Evolutionary conservation across 208 protist species (phyloP).

Genomic region (Sergeia podlipaevii): DNA sequence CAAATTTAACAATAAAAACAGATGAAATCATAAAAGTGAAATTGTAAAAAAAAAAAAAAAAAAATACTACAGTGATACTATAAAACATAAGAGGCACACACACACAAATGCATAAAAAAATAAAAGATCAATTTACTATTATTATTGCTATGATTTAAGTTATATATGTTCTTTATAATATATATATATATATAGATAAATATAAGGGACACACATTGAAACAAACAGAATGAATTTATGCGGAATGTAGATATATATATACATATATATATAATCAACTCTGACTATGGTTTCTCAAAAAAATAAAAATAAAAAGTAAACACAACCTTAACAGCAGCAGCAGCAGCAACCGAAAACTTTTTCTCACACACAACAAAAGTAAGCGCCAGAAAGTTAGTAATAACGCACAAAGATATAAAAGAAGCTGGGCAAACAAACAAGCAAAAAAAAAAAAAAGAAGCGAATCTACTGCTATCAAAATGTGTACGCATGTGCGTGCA

Average conservation of each 20-base stretch:
- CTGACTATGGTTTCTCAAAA: too few relatives aligned
- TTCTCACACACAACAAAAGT: background rate
- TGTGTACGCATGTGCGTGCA: too few relatives aligned
- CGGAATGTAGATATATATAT: background rate
- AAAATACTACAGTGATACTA: background rate
- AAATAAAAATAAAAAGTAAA: background rate
- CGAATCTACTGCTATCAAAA: background rate
- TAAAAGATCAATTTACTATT: conserved; percentile 6
- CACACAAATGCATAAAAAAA: background rate
- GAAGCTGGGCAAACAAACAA: background rate
- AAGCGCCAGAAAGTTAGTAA: conserved; percentile 3
- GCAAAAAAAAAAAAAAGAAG: background rate
- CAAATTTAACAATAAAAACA: too few relatives aligned
- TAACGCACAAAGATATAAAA: background rate
- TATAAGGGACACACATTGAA: conserved; percentile 1
- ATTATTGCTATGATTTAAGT: background rate
- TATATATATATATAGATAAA: conserved; percentile 5
- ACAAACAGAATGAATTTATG: conserved; percentile 1
- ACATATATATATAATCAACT: too few relatives aligned
- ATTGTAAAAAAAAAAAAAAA: background rate
- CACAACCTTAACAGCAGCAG: background rate
- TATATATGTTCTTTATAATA: background rate
- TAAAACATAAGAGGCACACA: background rate
- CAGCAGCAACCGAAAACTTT: background rate
- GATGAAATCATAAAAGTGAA: background rate